Evolutionary conservation across 257 asterid genomes (phyloP).

Genomic region (Plectranthus barbatus): DNA sequence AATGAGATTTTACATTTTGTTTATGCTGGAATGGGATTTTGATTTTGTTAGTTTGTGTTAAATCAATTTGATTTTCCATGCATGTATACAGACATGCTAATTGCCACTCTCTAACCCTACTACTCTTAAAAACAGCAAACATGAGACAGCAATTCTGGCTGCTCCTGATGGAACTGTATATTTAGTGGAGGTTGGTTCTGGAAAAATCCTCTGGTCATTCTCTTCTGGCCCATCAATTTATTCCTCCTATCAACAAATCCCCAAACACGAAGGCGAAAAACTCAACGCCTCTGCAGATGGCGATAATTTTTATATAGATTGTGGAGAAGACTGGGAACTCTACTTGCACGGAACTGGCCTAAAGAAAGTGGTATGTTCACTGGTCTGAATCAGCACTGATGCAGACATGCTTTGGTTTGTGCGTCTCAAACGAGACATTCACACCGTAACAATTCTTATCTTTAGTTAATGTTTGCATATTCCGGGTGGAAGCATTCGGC

Average conservation of each 20-base stretch:
- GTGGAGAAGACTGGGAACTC: conserved; percentile 83
- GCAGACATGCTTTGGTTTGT: neutral
- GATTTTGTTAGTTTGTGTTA: no score
- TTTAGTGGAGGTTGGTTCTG: conserved; percentile 47
- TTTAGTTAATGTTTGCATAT: neutral
- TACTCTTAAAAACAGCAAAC: conserved; percentile 34
- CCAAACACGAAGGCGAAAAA: conserved; percentile 40
- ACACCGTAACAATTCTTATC: neutral
- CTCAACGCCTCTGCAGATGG: conserved; percentile 39
- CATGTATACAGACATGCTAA: no score
- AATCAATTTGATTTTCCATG: no score
- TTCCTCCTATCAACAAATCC: conserved; percentile 55
- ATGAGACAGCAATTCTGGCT: conserved; percentile 60
- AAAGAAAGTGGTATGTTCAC: conserved; percentile 43
- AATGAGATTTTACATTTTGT: neutral
- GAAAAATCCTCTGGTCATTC: conserved; percentile 59
- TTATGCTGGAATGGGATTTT: neutral
- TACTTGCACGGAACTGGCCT: conserved; percentile 54
- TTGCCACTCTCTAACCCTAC: conserved; percentile 2
- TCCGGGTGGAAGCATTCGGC: neutral
- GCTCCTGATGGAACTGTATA: conserved; percentile 84
- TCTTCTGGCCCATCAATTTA: conserved; percentile 76
- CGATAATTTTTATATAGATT: conserved; percentile 57
- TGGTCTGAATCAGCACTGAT: neutral
- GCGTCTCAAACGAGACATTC: neutral